Evolutionary conservation across 371 early-diverging fungal genomes (phyloP), one percentile per base, ranked within the genome.

Genomic region (Saksenaea oblongispora): DNA sequence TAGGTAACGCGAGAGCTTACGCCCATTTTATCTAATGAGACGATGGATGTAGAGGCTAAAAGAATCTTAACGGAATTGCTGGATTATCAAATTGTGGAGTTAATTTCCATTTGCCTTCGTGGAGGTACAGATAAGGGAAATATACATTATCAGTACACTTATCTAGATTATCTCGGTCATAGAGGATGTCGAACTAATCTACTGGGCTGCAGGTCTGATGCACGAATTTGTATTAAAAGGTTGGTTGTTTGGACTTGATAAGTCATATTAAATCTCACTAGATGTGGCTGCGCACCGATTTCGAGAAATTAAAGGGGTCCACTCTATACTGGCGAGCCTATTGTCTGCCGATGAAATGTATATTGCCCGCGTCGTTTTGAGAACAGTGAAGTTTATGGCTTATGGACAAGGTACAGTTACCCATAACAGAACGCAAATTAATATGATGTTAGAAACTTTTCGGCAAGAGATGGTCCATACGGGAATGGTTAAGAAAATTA

Each of bases 101-200:
- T 93, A 9, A 79, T 92, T 5, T 82, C 87, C 1, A 82, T 86
- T 10, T 92, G 89, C 59, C 72, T 92, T 26, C 79, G 90, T 58
- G 89, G 87, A 60, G 89, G 89, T 87, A 73, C 17, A 53, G 15
- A 34, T 0, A 34, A 22, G 44, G 4, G 22, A 22, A 24, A 5
- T 4, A 27, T 8, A 28, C 17, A 4, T 18, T 44, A 56, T n/a
- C 27, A 5, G 8, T 54, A 3, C 24, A 18, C 18, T 37, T 13
- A 27, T 7, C n/a, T 34, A 1, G 51, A 18, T 26, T 22, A 3
- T 15, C 34, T 10, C 56, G 35, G 4, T 31, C 5, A 22, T 59
- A 85, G 93, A 92, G 34, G 94, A 93, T 73, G 76, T 82, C 34
- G 92, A 92, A 59, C 77, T 93, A 3, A 89, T 89, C n/a, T 91